Evolutionary conservation across 805 yeast species (phyloP), one percentile per base, ranked within the genome.

Genomic region (Zygoascus ofunaensis): DNA sequence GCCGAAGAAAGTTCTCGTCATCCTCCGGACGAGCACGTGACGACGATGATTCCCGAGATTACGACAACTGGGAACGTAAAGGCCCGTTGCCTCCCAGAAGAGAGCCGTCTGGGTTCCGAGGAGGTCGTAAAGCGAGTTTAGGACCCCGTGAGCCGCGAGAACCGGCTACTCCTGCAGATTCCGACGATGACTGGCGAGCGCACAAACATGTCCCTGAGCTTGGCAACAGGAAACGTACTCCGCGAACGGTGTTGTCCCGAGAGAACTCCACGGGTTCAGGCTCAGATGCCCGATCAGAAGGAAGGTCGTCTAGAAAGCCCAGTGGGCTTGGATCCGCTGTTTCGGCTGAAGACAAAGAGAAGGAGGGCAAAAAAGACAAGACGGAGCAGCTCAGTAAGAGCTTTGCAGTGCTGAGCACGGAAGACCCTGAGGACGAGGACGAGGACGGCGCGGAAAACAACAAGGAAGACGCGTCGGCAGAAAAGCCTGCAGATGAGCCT

Each of bases 281-380:
- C 37, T 34, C 8, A 7, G 17, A 8, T 8, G 14, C 37, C 14
- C 14, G 37, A 34, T 19, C 18, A 34, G 17, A 34, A 8, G 8
- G 8, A 15, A n/a, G n/a, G n/a, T 36, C 50, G 32, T 50, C 60
- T 4, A 44, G 56, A 52, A 37, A 45, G 41, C 14, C 49, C 43
- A 15, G 59, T 53, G 92, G 94, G 4, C 86, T 87, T 66, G 95
- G 95, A 0, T 66, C 74, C 3, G 95, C 95, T 1, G 83, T 77
- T 62, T 95, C 95, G 1, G 90, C 86, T 4, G 95, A 86, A 60
- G 42, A 32, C 17, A 39, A 32, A 33, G 47, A 41, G 15, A 19
- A 36, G 14, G 26, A n/a, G 34, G 45, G 46, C 48, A 23, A 37
- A 23, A 39, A 43, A 35, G 24, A 32, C 20, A 34, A 39, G 22